Conservation (phyloP, 179 eudicot species). For the Amaranthus tricolor region DNA sequence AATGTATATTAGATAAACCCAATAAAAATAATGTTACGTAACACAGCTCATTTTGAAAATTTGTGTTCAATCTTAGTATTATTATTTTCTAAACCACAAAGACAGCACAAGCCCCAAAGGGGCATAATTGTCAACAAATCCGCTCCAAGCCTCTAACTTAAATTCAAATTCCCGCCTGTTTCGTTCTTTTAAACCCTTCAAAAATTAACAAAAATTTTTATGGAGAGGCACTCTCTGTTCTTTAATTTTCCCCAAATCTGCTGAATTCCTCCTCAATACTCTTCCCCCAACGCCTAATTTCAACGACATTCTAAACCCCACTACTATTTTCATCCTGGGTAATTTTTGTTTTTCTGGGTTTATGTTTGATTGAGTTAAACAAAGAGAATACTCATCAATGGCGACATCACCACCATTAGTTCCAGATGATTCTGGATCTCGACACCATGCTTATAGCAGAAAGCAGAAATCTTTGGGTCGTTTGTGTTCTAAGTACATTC, state of each 20-base stretch:
- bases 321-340: not conserved
- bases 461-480: constrained; percentile 84
- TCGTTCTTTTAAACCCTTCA: constrained; percentile 20
- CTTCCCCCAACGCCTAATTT: too few species aligned
- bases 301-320: too few species aligned
- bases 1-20: too few species aligned
- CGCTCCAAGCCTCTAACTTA: constrained; percentile 1
- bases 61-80: too few species aligned
- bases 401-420: constrained; percentile 24
- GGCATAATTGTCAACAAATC: not conserved
- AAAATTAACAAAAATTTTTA: not conserved
- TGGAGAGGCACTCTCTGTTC: not conserved
- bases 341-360: not conserved
- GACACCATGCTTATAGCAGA: constrained; percentile 51
- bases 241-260: not conserved
- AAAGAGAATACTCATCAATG: constrained; percentile 15
- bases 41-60: too few species aligned
- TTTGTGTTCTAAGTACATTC: constrained; percentile 65
- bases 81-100: too few species aligned
- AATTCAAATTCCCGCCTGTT: constrained; percentile 28
- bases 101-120: too few species aligned
- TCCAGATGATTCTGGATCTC: constrained; percentile 42
- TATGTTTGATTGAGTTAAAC: not conserved
- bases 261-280: not conserved
- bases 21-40: too few species aligned